phyloP scores from a whole-genome alignment of 1,284 basidiomycete genomes.

The Sutorius eximius region DNA sequence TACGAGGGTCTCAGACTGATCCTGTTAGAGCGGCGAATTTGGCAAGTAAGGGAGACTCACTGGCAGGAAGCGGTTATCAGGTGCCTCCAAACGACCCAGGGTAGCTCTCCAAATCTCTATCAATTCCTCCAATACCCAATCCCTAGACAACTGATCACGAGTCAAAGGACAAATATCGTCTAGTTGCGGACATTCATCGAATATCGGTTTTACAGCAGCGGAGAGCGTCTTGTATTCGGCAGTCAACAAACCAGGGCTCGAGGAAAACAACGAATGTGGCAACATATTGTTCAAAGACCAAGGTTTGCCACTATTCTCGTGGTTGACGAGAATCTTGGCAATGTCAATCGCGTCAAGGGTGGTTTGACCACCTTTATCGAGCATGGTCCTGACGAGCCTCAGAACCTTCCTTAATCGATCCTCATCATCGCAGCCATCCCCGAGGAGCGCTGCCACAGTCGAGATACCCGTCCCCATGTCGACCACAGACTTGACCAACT shows the following conservation, averaged over 20 bases:
- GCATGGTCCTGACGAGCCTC: constrained; percentile 53
- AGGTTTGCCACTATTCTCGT: constrained; percentile 28
- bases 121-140: constrained; percentile 54
- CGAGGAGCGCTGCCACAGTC: constrained; percentile 54
- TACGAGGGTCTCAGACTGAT: constrained; percentile 39
- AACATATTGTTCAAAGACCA: constrained; percentile 55
- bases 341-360: constrained; percentile 55
- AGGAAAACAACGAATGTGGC: constrained; percentile 54
- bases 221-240: constrained; percentile 53
- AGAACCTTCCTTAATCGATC: constrained; percentile 44
- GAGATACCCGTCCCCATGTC: constrained; percentile 63
- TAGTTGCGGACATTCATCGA: constrained; percentile 51
- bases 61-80: constrained; percentile 39
- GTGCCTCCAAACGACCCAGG: constrained; percentile 44
- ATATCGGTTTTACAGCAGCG: constrained; percentile 46
- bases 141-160: constrained; percentile 52
- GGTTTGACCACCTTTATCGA: constrained; percentile 48
- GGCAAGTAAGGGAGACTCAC: constrained; percentile 36
- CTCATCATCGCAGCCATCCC: constrained; percentile 40
- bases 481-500: constrained; percentile 49
- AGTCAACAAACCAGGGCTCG: constrained; percentile 59
- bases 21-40: constrained; percentile 9
- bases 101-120: constrained; percentile 57
- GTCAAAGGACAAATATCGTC: constrained; percentile 56
- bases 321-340: constrained; percentile 48